A percentile compares a stretch with the other conserved stretches of the same genome.
Conservation (phyloP, 2,329 filamentous ascomycete species). For the Trichophyton verrucosum region DNA sequence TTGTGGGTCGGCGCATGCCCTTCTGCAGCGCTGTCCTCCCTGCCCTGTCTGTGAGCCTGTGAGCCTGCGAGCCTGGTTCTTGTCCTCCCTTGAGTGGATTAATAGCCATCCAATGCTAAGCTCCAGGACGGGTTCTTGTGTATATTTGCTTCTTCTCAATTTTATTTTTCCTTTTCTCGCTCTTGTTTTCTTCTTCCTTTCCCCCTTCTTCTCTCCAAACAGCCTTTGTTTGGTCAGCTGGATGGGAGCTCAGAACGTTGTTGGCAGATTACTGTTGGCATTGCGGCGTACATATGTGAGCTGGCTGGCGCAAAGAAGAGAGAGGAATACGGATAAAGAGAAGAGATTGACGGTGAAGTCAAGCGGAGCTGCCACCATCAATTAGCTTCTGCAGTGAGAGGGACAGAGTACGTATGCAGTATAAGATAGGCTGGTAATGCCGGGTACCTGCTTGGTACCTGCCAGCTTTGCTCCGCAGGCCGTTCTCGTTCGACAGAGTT, state of each 20-base stretch:
- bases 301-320: neutral
- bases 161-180: neutral
- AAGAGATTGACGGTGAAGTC: neutral
- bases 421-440: neutral
- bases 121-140: neutral
- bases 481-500: neutral
- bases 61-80: neutral
- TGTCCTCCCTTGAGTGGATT: neutral
- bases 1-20: neutral
- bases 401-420: neutral
- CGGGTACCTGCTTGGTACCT: neutral
- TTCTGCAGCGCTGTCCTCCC: neutral
- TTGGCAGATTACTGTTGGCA: neutral
- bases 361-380: neutral
- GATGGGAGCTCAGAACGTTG: neutral
- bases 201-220: neutral
- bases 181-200: neutral
- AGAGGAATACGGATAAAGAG: neutral
- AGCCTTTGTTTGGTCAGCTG: neutral
- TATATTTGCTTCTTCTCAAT: neutral
- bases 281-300: neutral
- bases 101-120: neutral
- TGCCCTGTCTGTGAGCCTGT: neutral
- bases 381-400: neutral
- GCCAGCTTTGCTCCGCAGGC: neutral